Evolutionary conservation across 768 basidiomycete species (phyloP), one percentile per base, ranked within the genome.

Genomic region (Auricularia heimuer): DNA sequence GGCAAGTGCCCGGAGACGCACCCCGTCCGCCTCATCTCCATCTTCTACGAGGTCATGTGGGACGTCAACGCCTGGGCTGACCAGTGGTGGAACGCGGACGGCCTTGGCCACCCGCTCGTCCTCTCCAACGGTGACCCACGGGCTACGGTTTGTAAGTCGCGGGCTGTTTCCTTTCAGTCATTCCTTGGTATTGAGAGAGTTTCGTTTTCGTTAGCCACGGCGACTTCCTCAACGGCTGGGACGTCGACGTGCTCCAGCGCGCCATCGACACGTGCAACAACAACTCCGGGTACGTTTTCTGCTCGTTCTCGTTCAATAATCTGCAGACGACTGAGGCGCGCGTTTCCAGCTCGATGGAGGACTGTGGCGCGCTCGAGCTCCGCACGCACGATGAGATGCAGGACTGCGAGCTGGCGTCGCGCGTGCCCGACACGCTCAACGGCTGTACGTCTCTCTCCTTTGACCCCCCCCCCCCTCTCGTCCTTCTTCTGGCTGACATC

Each of bases 1-100:
- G 70, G 70, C 10, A 62, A 64, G 0, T 71, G 71, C 54, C 69
- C 71, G 3, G 21, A 67, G 1, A 65, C 66, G 3, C 67, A 70
- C 64, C 69, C 69, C 2, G 63, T 67, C 18, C 65, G 69, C 29
- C 10, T 70, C 36, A 66, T 71, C 21, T 66, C 69, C 4, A 63
- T 70, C 14, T 69, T 68, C 64, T 69, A 65, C 64, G 69, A 69
- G 64, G 42, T 64, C 24, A 62, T 63, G 64, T 69, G 56, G 56
- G 29, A 60, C 29, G 14, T 14, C 56, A 68, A 65, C 54, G 60
- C 47, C n/a, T 67, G 21, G 14, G 63, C 67, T 56, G 34, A 63
- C 8, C n/a, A 63, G n/a, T 63, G 39, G 42, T 63, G 37, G 42
- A 33, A 21, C 14, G n/a, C 62, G 8, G 42, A 51, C n/a, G 42